Base-by-base conservation (phyloP, 805 yeast genomes). In the Saccharomycopsis malanga region DNA sequence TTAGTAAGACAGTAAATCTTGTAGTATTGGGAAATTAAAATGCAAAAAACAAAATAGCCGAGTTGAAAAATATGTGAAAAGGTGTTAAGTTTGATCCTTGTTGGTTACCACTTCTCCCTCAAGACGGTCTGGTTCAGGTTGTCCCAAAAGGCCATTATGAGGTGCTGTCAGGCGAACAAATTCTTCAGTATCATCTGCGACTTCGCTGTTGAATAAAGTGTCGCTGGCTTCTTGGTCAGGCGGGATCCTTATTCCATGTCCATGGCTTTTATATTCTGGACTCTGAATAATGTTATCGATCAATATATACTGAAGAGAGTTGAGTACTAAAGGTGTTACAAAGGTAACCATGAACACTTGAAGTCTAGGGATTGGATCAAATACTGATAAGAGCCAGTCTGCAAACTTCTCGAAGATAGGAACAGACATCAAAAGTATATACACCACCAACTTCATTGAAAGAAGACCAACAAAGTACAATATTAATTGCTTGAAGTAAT, bases 281-380 rank as follows among this genome's bases (percentile, higher is more conserved):
- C 55, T 52, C 49, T 63, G 46, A 53, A 85, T 83, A 50, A 85
- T 77, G 58, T 78, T 83, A 58, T 85, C 94, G 34, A 84, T 75
- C 53, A 84, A 73, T 39, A 80, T 71, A 55, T 81, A 77, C 61
- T 85, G 94, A 62, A 85, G 72, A 52, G 83, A 74, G 60, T 85
- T 85, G 74, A 85, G 72, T 50, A 82, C 61, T 4, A 83, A 69
- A 1, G 94, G 94, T 54, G 83, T 83, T 6, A 85, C 74, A 59
- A 93, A 76, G 80, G 91, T 83, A 22, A 93, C 96, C 52, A 91
- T 74, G 34, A 84, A 81, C 14, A 91, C 86, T 61, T 93, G 96
- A 34, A 87, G 71, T 53, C 83, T 79, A 2, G 95, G 93, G 62
- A 80, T 79, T 45, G 76, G 76, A 56, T 83, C 81, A 3, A 93